These are phyloP conservation scores for Pseudogymnoascus verrucosus DNA, from an alignment of 2,329 filamentous ascomycete species.

Conservation along the genomic window DNA sequence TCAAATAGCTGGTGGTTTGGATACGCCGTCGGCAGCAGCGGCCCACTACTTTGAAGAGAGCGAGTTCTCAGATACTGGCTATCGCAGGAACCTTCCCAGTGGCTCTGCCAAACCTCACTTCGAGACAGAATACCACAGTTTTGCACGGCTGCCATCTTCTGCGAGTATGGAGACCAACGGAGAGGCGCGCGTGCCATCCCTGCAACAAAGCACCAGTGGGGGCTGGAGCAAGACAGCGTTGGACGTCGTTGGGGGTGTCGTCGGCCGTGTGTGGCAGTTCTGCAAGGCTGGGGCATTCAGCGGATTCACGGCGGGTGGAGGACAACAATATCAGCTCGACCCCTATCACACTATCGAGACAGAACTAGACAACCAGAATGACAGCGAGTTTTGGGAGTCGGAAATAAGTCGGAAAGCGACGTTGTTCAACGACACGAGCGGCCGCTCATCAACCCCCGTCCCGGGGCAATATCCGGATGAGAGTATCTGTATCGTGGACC, in stretches of 20 bases:
- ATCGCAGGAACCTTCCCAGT: slow-evolving; percentile 24
- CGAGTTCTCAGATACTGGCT: slow-evolving; percentile 32
- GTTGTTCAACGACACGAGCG: not conserved
- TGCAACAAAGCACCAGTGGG: slow-evolving; percentile 22
- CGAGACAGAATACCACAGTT: slow-evolving; percentile 12
- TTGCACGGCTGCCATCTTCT: not conserved
- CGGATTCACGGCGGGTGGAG: slow-evolving; percentile 82
- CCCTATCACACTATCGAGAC: slow-evolving; percentile 1
- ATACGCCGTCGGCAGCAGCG: slow-evolving; percentile 34
- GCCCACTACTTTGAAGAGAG: slow-evolving; percentile 28
- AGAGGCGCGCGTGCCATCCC: slow-evolving; percentile 14
- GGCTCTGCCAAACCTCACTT: not conserved
- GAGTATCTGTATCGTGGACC: slow-evolving; percentile 35
- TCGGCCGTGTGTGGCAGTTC: slow-evolving; percentile 78
- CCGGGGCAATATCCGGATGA: slow-evolving; percentile 47
- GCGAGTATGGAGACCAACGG: slow-evolving; percentile 17
- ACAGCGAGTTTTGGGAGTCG: not conserved
- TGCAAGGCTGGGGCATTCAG: slow-evolving; percentile 67
- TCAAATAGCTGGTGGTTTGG: slow-evolving; percentile 40
- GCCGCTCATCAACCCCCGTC: slow-evolving; percentile 33
- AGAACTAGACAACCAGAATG: not conserved
- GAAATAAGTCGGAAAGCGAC: not conserved
- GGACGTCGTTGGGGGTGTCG: slow-evolving; percentile 55
- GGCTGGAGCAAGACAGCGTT: slow-evolving; percentile 54
- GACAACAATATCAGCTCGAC: slow-evolving; percentile 56